Conservation (phyloP, 805 yeast genomes). For the Candida koratica region DNA sequence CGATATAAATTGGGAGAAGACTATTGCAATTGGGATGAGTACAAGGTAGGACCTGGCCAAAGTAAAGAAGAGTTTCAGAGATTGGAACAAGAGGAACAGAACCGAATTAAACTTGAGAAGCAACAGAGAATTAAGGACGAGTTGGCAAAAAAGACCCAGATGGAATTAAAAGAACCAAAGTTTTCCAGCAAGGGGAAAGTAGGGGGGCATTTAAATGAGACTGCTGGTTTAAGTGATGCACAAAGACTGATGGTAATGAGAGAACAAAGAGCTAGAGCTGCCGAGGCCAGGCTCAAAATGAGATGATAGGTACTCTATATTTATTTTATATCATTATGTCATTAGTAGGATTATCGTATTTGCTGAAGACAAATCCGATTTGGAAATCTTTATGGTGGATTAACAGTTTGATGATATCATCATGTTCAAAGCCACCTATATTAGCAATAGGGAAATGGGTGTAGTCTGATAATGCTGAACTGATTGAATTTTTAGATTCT, state of each 20-base stretch:
- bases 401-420: conserved; percentile 9
- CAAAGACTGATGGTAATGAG: conserved; percentile 80
- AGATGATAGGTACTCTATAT: not conserved
- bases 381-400: conserved; percentile 3
- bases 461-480: conserved; percentile 58
- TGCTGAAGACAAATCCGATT: conserved; percentile 41
- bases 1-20: conserved; percentile 67
- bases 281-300: conserved; percentile 79
- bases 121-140: conserved; percentile 42
- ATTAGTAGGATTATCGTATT: conserved; percentile 18
- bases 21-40: conserved; percentile 63
- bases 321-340: not conserved
- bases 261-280: conserved; percentile 94
- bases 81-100: conserved; percentile 34
- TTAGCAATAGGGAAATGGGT: conserved; percentile 54
- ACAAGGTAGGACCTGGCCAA: conserved; percentile 60
- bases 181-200: conserved; percentile 31
- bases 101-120: conserved; percentile 36
- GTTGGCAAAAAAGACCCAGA: conserved; percentile 40
- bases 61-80: conserved; percentile 54
- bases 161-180: conserved; percentile 33
- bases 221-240: conserved; percentile 64
- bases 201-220: conserved; percentile 32
- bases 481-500: conserved; percentile 42
- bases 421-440: not conserved